These are phyloP conservation scores for Fusarium paranaense DNA, from an alignment of 2,329 filamentous ascomycete genomes.

Conservation along the genomic window DNA sequence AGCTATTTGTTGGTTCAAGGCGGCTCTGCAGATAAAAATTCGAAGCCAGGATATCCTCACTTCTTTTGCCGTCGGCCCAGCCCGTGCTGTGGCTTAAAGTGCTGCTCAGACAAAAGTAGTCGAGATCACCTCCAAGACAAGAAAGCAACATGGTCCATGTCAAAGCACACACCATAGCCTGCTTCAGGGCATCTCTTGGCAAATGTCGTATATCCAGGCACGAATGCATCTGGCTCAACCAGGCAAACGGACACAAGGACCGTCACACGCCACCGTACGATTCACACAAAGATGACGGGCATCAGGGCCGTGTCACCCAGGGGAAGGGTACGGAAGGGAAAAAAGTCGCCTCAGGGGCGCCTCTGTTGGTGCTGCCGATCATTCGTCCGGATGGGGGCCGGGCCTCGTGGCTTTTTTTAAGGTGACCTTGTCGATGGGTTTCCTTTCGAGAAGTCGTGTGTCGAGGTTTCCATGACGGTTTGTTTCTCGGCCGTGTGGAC, in stretches of 20 bases:
- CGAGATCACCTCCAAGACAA: background rate
- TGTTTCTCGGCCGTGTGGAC: conserved; percentile 1
- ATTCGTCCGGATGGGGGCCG: conserved; percentile 14
- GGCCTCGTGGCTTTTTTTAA: conserved; percentile 7
- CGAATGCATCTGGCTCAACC: conserved; percentile 5
- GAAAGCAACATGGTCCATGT: background rate
- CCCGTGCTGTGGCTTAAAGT: background rate
- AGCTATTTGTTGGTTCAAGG: background rate
- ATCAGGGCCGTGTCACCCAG: conserved; percentile 1
- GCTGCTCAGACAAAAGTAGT: background rate
- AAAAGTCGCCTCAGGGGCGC: conserved; percentile 2
- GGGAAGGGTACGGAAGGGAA: background rate
- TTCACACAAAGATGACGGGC: conserved; percentile 1
- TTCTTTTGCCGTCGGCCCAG: background rate
- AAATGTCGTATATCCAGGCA: background rate
- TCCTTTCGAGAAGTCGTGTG: background rate
- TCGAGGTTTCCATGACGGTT: background rate
- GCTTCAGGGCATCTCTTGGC: background rate
- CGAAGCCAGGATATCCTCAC: conserved; percentile 2
- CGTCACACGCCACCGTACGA: conserved; percentile 22
- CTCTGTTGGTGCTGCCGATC: background rate
- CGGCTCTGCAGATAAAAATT: background rate
- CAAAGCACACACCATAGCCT: conserved; percentile 2
- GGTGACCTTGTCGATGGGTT: background rate
- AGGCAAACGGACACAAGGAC: background rate